These are phyloP conservation scores for Glycine tomentella DNA, from an alignment of 306 rosid species.

Conservation along the genomic window DNA sequence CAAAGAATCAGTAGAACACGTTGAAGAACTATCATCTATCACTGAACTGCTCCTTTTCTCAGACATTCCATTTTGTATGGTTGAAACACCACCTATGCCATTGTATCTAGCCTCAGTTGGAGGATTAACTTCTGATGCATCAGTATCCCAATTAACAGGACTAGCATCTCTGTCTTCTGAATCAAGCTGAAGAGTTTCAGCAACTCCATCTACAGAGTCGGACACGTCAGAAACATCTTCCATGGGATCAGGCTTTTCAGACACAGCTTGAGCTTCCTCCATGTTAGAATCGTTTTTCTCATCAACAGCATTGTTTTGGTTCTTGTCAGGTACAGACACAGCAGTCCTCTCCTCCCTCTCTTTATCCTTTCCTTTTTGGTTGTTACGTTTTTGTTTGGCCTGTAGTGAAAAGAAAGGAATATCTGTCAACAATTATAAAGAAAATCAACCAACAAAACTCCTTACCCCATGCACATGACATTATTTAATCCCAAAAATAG, in stretches of 20 bases:
- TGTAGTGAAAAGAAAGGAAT: slow-evolving; percentile 47
- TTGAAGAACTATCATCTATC: slow-evolving; percentile 98
- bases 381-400: slow-evolving; percentile 95
- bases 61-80: slow-evolving; percentile 66
- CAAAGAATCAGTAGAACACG: slow-evolving; percentile 93
- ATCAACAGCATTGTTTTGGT: slow-evolving; percentile 58
- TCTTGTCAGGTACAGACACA: slow-evolving; percentile 57
- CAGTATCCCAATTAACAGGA: slow-evolving; percentile 94
- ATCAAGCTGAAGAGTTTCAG: slow-evolving; percentile 75
- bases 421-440: slow-evolving; percentile 37
- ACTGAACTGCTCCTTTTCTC: slow-evolving; percentile 70
- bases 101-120: slow-evolving; percentile 70
- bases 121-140: slow-evolving; percentile 90
- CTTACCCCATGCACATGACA: slow-evolving; percentile 25
- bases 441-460: slow-evolving; percentile 28
- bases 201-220: slow-evolving; percentile 82
- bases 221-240: slow-evolving; percentile 88
- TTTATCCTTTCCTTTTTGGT: slow-evolving; percentile 85
- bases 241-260: slow-evolving; percentile 68
- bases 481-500: slow-evolving; percentile 25
- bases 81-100: slow-evolving; percentile 62
- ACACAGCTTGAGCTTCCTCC: slow-evolving; percentile 63
- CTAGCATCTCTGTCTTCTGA: slow-evolving; percentile 92
- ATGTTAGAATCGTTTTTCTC: slow-evolving; percentile 62
- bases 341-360: slow-evolving; percentile 70